A percentile compares a stretch with the other conserved stretches of the same genome.
Evolutionary conservation across 176 grass and related monocot genomes (phyloP).

Genomic region (Ananas comosus): DNA sequence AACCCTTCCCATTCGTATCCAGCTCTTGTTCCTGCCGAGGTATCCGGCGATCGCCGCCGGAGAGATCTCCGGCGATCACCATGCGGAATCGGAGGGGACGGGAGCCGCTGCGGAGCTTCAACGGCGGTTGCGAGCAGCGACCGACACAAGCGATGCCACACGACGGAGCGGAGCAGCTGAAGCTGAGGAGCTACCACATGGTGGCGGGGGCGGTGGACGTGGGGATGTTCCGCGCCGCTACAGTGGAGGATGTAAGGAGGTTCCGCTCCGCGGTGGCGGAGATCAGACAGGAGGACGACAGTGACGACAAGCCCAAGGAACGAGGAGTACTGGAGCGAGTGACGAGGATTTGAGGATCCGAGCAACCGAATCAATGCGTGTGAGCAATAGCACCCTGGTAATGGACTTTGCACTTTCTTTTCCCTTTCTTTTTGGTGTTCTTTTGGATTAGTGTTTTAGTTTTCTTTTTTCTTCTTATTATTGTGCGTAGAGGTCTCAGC

Average conservation of each 20-base stretch:
- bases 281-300: constrained; percentile 44
- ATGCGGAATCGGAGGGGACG: no score
- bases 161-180: constrained; percentile 72
- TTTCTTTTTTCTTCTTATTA: background rate
- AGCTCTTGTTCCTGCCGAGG: no score
- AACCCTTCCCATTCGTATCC: no score
- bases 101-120: no score
- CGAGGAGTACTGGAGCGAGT: constrained; percentile 84
- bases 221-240: constrained; percentile 51
- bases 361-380: background rate
- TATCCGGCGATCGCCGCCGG: no score
- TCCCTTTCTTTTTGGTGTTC: background rate
- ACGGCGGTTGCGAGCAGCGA: no score
- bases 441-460: background rate
- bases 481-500: no score
- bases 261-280: constrained; percentile 52
- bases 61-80: no score
- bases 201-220: constrained; percentile 69
- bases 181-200: constrained; percentile 86
- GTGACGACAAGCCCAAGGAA: constrained; percentile 29
- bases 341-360: constrained; percentile 15
- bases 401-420: background rate
- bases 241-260: constrained; percentile 52
- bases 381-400: background rate
- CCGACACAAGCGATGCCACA: constrained; percentile 79